Evolutionary conservation across 2,329 filamentous ascomycete species (phyloP).

Genomic region (Myriosclerotinia curreyana): DNA sequence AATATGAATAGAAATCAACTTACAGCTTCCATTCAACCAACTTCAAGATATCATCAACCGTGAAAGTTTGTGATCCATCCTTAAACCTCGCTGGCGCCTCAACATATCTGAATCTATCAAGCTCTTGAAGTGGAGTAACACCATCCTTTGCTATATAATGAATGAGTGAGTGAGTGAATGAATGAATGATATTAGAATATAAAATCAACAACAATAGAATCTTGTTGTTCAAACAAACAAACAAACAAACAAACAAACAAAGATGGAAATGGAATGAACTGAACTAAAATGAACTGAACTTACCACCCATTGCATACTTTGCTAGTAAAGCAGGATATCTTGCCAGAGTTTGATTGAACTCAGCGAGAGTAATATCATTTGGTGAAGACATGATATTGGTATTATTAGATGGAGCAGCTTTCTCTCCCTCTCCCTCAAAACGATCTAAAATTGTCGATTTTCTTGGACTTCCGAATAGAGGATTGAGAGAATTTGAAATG

Average conservation of each 20-base stretch:
- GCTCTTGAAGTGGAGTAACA: slow-evolving; percentile 45
- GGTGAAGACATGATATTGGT: slow-evolving; percentile 31
- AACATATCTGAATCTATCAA: slow-evolving; percentile 60
- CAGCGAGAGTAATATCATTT: slow-evolving; percentile 29
- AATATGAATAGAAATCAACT: slow-evolving; percentile 34
- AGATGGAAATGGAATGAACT: no score
- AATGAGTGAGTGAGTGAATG: no score
- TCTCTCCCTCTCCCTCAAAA: slow-evolving; percentile 12
- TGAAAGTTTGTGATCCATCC: slow-evolving; percentile 34
- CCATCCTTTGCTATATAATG: slow-evolving; percentile 35
- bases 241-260: no score
- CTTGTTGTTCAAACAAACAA: no score
- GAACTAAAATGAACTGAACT: no score
- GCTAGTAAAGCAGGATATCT: slow-evolving; percentile 35
- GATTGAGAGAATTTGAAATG: slow-evolving; percentile 23
- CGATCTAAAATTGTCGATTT: slow-evolving; percentile 19
- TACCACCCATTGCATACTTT: slow-evolving; percentile 30
- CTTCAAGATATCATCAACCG: slow-evolving; percentile 56
- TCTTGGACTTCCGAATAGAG: slow-evolving; percentile 26
- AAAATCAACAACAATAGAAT: slow-evolving; percentile 25
- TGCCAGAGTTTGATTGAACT: slow-evolving; percentile 36
- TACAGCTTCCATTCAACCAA: slow-evolving; percentile 72
- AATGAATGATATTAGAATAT: no score
- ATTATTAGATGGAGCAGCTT: neutral
- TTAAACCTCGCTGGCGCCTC: slow-evolving; percentile 50